Evolutionary conservation across 2,329 filamentous ascomycete genomes (phyloP), one percentile per base, ranked within the genome.

Genomic region (Exserohilum rostratum): DNA sequence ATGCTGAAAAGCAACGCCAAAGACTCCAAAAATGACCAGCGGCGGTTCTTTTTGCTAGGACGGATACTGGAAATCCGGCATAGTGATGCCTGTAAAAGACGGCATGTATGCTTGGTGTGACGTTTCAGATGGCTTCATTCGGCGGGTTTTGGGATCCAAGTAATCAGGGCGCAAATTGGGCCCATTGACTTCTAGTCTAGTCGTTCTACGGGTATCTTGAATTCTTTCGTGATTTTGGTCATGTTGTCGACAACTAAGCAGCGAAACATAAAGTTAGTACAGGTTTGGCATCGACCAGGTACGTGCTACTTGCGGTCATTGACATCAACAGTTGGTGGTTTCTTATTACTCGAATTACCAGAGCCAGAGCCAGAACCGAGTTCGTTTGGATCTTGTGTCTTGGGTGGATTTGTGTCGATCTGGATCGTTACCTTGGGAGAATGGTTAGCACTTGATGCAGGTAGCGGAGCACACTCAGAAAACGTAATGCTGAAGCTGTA

Each of bases 371-470:
- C 62, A 37, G 61, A n/a, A n/a, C n/a, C n/a, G n/a, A n/a, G 56
- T 5, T 57, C 57, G 7, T 54, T 66, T 5, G 69, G 58, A 38
- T 70, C 60, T 1, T 72, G 68, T 63, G 70, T 72, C 57, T 77
- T 76, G 0, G 78, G 76, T 29, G 79, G 79, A 57, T 77, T 76
- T 5, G 78, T 79, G 46, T 81, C 77, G 39, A 81, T 79, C 55
- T 78, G 75, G 27, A 81, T 77, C 5, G 80, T 82, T 33, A 82
- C 80, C 80, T 82, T 44, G 9, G 6, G 10, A 31, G 25, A 13
- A 31, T 18, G 15, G 33, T 60, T 20, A 49, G 30, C 15, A 39
- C 38, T 9, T 15, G 27, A 30, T 22, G 29, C 38, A 29, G 49
- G 13, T 27, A 33, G 29, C 39, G 17, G 25, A 17, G 33, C 18